Conservation (phyloP, 345 rosid genomes). For the Arabidopsis suecica region DNA sequence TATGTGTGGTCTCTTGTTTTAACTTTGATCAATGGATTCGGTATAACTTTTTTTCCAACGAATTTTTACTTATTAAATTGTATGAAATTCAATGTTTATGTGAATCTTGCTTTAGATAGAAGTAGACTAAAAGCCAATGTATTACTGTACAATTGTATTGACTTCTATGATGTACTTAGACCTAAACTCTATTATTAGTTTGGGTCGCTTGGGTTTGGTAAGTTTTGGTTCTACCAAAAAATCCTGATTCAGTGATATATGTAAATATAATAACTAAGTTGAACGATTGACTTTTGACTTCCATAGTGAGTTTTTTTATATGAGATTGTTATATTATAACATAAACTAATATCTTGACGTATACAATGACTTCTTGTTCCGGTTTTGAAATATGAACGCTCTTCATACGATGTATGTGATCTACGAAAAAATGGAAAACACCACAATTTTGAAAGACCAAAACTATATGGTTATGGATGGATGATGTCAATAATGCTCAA, state of each 20-base stretch:
- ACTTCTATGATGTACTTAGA: constrained; percentile 2
- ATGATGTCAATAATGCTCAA: constrained; percentile 4
- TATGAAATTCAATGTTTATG: constrained; percentile 2
- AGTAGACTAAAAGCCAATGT: neutral
- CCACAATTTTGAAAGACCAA: neutral
- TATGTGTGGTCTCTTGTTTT: constrained; percentile 33
- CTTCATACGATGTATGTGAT: constrained; percentile 10
- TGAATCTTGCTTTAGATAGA: neutral
- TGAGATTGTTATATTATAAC: neutral
- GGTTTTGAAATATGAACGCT: constrained; percentile 15
- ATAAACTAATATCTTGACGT: constrained; percentile 4
- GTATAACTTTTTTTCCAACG: constrained; percentile 17
- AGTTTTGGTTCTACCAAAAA: constrained; percentile 25
- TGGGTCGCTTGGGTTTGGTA: constrained; percentile 36
- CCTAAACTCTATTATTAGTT: constrained; percentile 35
- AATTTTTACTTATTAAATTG: neutral
- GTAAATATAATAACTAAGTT: neutral
- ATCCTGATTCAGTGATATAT: neutral
- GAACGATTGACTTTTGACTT: constrained; percentile 16
- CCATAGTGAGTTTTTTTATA: neutral
- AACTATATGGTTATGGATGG: constrained; percentile 5
- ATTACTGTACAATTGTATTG: neutral
- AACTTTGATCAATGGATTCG: constrained; percentile 22
- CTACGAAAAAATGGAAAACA: neutral
- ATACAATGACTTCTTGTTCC: neutral